Conservation (phyloP, 2,329 filamentous ascomycete genomes). For the Beauveria brongniartii region DNA sequence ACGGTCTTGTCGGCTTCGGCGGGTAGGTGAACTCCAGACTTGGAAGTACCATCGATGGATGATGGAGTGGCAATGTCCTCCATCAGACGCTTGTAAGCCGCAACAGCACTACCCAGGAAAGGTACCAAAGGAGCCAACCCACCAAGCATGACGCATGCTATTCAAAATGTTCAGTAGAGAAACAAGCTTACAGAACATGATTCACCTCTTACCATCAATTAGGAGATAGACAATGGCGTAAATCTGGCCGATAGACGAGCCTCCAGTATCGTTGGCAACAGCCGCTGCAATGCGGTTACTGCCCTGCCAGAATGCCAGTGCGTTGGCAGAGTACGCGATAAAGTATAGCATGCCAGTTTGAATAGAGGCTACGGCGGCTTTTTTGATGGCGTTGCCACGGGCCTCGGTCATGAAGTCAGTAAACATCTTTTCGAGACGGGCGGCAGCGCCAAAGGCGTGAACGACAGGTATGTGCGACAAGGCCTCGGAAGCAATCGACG, state of each 20-base stretch:
- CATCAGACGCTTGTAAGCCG: conserved; percentile 44
- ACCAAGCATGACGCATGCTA: conserved; percentile 49
- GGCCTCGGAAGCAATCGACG: conserved; percentile 46
- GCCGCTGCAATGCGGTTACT: conserved; percentile 29
- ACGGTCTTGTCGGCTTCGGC: conserved; percentile 19
- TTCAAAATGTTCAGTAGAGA: conserved; percentile 1
- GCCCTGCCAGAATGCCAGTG: conserved; percentile 58
- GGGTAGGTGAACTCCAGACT: conserved; percentile 30
- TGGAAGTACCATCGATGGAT: conserved; percentile 28
- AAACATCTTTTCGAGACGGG: conserved; percentile 40
- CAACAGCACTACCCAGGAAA: conserved; percentile 44
- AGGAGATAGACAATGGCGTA: conserved; percentile 48
- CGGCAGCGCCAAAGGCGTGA: conserved; percentile 45
- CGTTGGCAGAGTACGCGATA: conserved; percentile 55
- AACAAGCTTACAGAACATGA: background rate
- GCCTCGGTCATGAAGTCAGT: conserved; percentile 36
- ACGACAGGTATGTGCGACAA: conserved; percentile 44
- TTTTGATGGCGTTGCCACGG: conserved; percentile 42
- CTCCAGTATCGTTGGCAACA: conserved; percentile 22
- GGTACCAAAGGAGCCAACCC: conserved; percentile 50
- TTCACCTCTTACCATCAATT: conserved; percentile 31
- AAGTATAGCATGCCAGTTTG: conserved; percentile 56
- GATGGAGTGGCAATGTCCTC: conserved; percentile 42
- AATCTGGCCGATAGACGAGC: conserved; percentile 34
- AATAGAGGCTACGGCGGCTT: conserved; percentile 44